Evolutionary conservation across 108 stramenopile genomes (phyloP).

Genomic region (Stephanodiscus triporus): DNA sequence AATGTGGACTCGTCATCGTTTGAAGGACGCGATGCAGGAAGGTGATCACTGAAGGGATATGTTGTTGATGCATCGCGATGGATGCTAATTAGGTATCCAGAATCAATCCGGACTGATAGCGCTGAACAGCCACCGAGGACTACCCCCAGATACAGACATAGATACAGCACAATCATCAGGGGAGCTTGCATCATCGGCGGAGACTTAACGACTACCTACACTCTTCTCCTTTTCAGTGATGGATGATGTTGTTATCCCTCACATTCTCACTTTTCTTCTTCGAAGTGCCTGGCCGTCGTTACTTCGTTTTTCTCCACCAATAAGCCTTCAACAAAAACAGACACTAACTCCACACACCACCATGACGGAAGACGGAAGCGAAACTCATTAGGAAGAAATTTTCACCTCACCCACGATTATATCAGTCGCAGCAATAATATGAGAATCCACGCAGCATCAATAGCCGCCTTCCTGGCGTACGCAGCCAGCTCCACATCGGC

Average conservation of each 20-base stretch:
- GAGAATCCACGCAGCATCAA: conserved; percentile 33
- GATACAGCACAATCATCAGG: not conserved
- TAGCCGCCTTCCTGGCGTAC: conserved; percentile 20
- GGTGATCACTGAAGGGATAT: not conserved
- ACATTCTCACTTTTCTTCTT: too few species aligned
- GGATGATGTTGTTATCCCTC: not conserved
- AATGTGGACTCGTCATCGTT: not conserved
- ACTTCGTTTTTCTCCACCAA: too few species aligned
- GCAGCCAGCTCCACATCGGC: conserved; percentile 16
- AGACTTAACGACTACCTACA: not conserved
- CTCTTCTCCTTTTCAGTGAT: not conserved
- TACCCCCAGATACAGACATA: not conserved
- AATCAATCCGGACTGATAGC: not conserved
- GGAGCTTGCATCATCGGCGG: not conserved
- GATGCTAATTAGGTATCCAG: too few species aligned
- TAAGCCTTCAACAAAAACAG: too few species aligned
- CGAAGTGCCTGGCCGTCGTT: too few species aligned
- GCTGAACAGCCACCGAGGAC: not conserved
- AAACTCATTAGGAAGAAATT: not conserved
- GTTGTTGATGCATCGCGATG: not conserved
- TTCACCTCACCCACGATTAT: not conserved
- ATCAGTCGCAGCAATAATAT: not conserved
- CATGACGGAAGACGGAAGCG: too few species aligned
- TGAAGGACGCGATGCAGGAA: not conserved
- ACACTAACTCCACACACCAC: too few species aligned